Evolutionary conservation across 257 asterid species (phyloP), one percentile per base, ranked within the genome.

Genomic region (Fraxinus quadrangulata): DNA sequence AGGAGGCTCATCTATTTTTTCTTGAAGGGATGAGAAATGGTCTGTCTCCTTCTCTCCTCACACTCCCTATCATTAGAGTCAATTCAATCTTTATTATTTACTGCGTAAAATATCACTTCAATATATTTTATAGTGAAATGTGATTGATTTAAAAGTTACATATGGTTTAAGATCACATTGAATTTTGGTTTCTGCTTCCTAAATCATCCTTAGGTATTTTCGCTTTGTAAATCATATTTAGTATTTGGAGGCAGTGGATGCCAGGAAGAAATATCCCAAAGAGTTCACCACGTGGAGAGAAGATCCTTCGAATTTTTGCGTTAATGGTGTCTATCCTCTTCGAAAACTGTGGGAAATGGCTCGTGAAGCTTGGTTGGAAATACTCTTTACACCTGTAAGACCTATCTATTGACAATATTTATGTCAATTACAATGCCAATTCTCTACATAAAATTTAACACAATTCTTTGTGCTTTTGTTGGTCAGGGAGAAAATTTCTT

Each of bases 161-260:
- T 13, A 67, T 5, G 30, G 63, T 59, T 65, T 42, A 63, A 12
- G 69, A 26, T 65, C 37, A 21, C 21, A 26, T 21, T 40, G 80
- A 75, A 31, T 72, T 69, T 67, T 23, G 23, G 76, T 39, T 39
- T 36, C 71, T 33, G 61, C 30, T 40, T 71, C 21, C 17, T 71
- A 30, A 13, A 49, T 72, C 72, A 65, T 69, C 49, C 74, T 45
- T 78, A 37, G 83, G 81, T 33, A 54, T 79, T 66, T 56, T 75
- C 83, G 83, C 71, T 87, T 79, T 72, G 84, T 87, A 82, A 85
- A 83, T 90, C 83, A 78, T 61, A 70, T 78, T 84, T 87, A 87
- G 88, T 84, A 63, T 88, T 80, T 89, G 94, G 97, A 92, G 97
- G 93, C 91, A 92, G 97, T 78, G 96, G 96, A 90, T 86, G 96